A percentile compares a stretch with the other conserved stretches of the same genome.
phyloP scores from a whole-genome alignment of 2,329 filamentous ascomycete species.

The Cryphonectria naterciae region DNA sequence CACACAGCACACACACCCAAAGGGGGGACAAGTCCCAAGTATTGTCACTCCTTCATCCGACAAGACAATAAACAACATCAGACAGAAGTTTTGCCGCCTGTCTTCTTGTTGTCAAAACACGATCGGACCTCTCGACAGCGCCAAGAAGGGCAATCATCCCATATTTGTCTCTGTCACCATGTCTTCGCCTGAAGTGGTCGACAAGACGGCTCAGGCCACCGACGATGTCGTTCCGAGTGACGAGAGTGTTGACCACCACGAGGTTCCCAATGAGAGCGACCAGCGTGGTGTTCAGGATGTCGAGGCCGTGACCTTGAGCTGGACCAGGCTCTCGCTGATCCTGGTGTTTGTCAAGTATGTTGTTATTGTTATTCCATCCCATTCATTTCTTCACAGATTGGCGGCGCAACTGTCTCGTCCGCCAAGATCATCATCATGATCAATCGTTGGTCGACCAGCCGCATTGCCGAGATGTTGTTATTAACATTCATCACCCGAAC shows the following conservation, averaged over 20 bases:
- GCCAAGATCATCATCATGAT: too few relatives aligned
- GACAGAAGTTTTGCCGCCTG: too few relatives aligned
- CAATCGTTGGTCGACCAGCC: not conserved
- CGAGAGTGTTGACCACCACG: not conserved
- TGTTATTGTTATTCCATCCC: not conserved
- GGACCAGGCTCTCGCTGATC: conserved; percentile 31
- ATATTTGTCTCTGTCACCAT: not conserved
- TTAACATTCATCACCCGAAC: not conserved
- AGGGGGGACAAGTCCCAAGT: not conserved
- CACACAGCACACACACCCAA: too few relatives aligned
- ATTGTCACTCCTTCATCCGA: not conserved
- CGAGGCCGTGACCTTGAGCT: conserved; percentile 34
- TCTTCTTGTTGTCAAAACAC: not conserved
- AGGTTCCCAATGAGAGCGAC: conserved; percentile 22
- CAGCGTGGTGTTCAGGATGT: conserved; percentile 34
- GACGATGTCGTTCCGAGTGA: conserved; percentile 15
- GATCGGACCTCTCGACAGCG: not conserved
- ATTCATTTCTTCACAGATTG: too few relatives aligned
- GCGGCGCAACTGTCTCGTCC: too few relatives aligned
- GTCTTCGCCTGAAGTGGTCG: not conserved
- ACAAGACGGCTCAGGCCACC: conserved; percentile 23
- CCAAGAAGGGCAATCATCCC: not conserved
- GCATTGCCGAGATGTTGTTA: not conserved
- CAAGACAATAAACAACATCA: not conserved
- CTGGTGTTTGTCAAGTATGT: conserved; percentile 40